A percentile compares a stretch with the other conserved stretches of the same genome.
Evolutionary conservation across 768 basidiomycete genomes (phyloP).

Genomic region (Phaeotremella skinneri): DNA sequence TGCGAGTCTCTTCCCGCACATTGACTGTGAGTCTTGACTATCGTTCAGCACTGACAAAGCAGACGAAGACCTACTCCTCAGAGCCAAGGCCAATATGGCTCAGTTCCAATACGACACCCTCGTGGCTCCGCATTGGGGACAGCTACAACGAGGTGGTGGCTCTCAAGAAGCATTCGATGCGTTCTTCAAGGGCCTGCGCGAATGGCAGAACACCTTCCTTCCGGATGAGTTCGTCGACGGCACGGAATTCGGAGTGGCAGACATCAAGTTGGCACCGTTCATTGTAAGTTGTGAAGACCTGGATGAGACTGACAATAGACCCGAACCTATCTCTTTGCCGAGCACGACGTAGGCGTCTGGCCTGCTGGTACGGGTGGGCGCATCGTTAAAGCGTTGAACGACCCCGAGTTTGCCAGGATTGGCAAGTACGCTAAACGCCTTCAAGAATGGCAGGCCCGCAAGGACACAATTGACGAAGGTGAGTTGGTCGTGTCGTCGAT

Average conservation of each 20-base stretch:
- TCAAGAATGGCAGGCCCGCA: slow-evolving; percentile 59
- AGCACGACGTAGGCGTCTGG: slow-evolving; percentile 59
- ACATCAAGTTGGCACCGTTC: slow-evolving; percentile 64
- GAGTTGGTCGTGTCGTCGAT: too few relatives aligned
- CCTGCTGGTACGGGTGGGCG: slow-evolving; percentile 56
- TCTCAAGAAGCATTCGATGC: slow-evolving; percentile 53
- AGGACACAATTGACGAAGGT: slow-evolving; percentile 55
- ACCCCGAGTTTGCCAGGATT: slow-evolving; percentile 56
- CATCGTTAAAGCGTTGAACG: slow-evolving; percentile 47
- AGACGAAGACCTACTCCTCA: slow-evolving; percentile 56
- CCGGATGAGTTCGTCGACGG: slow-evolving; percentile 53
- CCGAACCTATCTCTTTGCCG: slow-evolving; percentile 13
- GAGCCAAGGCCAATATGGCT: slow-evolving; percentile 65
- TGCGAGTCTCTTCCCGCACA: slow-evolving; percentile 60
- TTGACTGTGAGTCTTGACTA: slow-evolving; percentile 56
- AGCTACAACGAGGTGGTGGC: slow-evolving; percentile 54
- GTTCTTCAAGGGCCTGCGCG: slow-evolving; percentile 58
- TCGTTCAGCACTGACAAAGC: background rate
- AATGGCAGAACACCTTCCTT: slow-evolving; percentile 54
- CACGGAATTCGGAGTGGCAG: slow-evolving; percentile 62
- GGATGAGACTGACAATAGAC: slow-evolving; percentile 53
- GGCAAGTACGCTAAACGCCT: slow-evolving; percentile 57
- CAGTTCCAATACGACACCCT: slow-evolving; percentile 56
- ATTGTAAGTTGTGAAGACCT: slow-evolving; percentile 56
- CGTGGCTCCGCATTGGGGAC: slow-evolving; percentile 54